A percentile compares a stretch with the other conserved stretches of the same genome.
Evolutionary conservation across 2,329 filamentous ascomycete genomes (phyloP).

Genomic region (Drechslerella dactyloides): DNA sequence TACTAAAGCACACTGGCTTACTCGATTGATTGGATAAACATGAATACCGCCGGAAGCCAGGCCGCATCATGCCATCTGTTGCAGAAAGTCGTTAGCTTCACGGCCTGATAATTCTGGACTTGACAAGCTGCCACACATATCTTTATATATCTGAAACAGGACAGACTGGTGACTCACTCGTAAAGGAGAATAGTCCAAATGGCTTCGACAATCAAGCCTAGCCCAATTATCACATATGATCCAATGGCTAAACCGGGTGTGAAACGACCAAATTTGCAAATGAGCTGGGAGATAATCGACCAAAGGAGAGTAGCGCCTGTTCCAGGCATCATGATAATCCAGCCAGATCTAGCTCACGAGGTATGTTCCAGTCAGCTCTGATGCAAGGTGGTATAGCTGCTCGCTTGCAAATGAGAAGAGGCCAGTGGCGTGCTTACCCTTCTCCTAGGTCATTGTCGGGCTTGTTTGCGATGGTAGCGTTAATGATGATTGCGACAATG

Average conservation of each 20-base stretch:
- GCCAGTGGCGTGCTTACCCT: constrained; percentile 13
- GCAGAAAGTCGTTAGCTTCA: not conserved
- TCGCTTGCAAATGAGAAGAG: not conserved
- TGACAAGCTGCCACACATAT: too few species aligned
- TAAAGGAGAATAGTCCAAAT: constrained; percentile 18
- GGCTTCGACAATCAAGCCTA: constrained; percentile 22
- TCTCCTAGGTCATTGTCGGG: constrained; percentile 28
- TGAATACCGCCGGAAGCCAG: constrained; percentile 39
- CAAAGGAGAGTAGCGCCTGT: constrained; percentile 19
- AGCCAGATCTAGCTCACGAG: constrained; percentile 8
- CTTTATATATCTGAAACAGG: not conserved
- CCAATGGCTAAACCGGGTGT: constrained; percentile 10
- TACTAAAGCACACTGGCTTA: not conserved
- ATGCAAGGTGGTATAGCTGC: not conserved
- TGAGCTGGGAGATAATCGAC: constrained; percentile 12
- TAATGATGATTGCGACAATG: constrained; percentile 28
- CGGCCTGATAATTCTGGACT: not conserved
- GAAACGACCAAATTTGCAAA: constrained; percentile 18
- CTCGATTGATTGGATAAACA: constrained; percentile 28
- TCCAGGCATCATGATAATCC: constrained; percentile 37
- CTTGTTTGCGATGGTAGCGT: constrained; percentile 38
- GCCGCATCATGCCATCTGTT: constrained; percentile 31
- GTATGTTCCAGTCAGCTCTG: not conserved
- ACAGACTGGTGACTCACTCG: constrained; percentile 13
- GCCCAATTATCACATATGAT: constrained; percentile 13